A percentile compares a stretch with the other conserved stretches of the same genome.
phyloP scores from a whole-genome alignment of 2,329 filamentous ascomycete species.

The Phialocephala sp. region DNA sequence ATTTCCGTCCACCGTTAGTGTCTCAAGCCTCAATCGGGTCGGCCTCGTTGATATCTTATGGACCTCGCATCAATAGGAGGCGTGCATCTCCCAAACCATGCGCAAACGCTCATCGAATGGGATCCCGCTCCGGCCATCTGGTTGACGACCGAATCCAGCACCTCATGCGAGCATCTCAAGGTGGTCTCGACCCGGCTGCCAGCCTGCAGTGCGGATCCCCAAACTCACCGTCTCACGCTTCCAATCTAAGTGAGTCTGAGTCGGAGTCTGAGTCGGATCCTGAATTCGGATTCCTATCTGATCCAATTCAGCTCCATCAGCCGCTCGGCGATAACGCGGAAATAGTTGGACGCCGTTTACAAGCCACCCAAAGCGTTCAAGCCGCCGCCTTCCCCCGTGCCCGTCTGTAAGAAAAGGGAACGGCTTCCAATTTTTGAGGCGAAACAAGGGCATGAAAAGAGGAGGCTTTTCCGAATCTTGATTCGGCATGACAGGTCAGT shows the following conservation, averaged over 20 bases:
- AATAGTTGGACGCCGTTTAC: neutral
- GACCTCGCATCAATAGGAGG: neutral
- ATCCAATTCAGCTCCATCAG: neutral
- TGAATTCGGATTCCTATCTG: neutral
- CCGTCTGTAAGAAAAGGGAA: neutral
- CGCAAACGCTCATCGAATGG: neutral
- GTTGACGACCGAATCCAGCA: neutral
- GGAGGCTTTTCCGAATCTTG: neutral
- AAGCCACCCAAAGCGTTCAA: neutral
- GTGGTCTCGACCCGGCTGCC: neutral
- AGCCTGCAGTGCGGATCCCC: neutral
- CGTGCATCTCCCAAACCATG: neutral
- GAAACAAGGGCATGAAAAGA: neutral
- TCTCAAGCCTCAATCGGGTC: neutral
- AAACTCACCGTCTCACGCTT: conserved; percentile 2
- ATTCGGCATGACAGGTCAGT: neutral
- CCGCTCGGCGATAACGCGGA: neutral
- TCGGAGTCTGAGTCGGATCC: neutral
- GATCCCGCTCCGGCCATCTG: neutral
- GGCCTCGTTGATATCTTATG: no score
- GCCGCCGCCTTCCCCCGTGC: neutral
- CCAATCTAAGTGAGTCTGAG: no score
- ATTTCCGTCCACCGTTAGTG: neutral
- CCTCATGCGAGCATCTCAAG: neutral
- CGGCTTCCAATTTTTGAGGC: no score